These are phyloP conservation scores for Allomyces macrogynus DNA, from an alignment of 192 early-diverging fungal species.

Conservation along the genomic window DNA sequence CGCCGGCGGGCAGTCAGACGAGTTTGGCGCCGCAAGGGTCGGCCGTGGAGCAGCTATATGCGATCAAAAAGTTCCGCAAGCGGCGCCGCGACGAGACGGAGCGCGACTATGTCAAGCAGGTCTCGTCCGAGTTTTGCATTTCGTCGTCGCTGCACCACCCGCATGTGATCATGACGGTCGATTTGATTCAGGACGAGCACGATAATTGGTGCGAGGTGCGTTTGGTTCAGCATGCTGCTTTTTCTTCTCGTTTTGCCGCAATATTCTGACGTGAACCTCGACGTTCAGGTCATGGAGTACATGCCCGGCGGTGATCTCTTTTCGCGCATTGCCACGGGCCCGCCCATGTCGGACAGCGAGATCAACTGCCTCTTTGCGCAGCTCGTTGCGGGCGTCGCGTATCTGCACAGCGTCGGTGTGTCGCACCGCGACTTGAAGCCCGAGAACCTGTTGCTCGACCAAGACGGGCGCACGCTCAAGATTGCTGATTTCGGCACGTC, in stretches of 20 bases:
- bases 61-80: slow-evolving; percentile 12
- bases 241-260: too few species aligned
- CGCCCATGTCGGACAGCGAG: slow-evolving; percentile 17
- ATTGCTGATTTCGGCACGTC: slow-evolving; percentile 34
- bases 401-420: slow-evolving; percentile 30
- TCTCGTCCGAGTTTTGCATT: slow-evolving; percentile 14
- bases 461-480: slow-evolving; percentile 18
- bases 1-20: not conserved
- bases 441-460: slow-evolving; percentile 31
- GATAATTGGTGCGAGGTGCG: slow-evolving; percentile 5
- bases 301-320: slow-evolving; percentile 29
- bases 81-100: slow-evolving; percentile 11
- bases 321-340: slow-evolving; percentile 12
- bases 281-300: slow-evolving; percentile 27
- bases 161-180: slow-evolving; percentile 10
- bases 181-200: slow-evolving; percentile 11
- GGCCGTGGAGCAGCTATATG: slow-evolving; percentile 5
- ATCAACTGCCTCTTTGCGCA: slow-evolving; percentile 32
- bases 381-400: slow-evolving; percentile 20
- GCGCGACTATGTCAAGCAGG: slow-evolving; percentile 14
- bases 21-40: not conserved
- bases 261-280: not conserved
- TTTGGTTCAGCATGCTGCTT: not conserved
- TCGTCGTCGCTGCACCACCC: slow-evolving; percentile 11
- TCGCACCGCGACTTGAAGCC: slow-evolving; percentile 31